Percentiles rank a stretch among this genome's conserved stretches.
These are phyloP conservation scores for Paracoccidioides lutzii DNA, from an alignment of 2,329 filamentous ascomycete species.

Conservation along the genomic window DNA sequence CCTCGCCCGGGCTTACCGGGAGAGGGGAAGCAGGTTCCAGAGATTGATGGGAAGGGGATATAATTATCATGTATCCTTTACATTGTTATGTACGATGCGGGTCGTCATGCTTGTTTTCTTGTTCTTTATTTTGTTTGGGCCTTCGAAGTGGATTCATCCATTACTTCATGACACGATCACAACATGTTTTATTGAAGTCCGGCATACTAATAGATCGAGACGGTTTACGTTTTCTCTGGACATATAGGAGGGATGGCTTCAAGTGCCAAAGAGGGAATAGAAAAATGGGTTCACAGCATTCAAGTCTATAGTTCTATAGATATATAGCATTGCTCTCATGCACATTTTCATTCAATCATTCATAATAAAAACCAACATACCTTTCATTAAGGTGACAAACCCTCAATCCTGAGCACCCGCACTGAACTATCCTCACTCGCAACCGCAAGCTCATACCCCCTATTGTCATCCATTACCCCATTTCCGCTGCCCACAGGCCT, in stretches of 20 bases:
- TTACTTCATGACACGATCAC: neutral
- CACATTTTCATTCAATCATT: neutral
- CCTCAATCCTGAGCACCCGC: constrained; percentile 27
- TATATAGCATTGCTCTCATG: too few relatives aligned
- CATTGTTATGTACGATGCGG: constrained; percentile 9
- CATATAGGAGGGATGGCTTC: too few relatives aligned
- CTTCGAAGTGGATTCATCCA: neutral
- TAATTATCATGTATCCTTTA: constrained; percentile 11
- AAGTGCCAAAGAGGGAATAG: neutral
- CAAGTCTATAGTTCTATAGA: neutral
- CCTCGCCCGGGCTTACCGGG: constrained; percentile 52
- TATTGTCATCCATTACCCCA: constrained; percentile 7
- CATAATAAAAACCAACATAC: neutral
- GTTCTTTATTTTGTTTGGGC: neutral
- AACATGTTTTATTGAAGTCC: neutral
- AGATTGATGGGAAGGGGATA: constrained; percentile 7
- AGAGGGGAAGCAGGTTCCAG: constrained; percentile 21
- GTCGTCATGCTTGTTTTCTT: neutral
- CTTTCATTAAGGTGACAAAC: constrained; percentile 13
- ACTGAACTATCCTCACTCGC: constrained; percentile 35
- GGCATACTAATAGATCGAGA: too few relatives aligned
- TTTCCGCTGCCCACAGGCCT: constrained; percentile 33
- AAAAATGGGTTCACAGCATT: neutral
- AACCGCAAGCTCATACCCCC: constrained; percentile 28
- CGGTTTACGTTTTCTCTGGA: too few relatives aligned